These are phyloP conservation scores for Sclerotinia subarctica DNA, from an alignment of 2,329 filamentous ascomycete genomes.

Conservation along the genomic window DNA sequence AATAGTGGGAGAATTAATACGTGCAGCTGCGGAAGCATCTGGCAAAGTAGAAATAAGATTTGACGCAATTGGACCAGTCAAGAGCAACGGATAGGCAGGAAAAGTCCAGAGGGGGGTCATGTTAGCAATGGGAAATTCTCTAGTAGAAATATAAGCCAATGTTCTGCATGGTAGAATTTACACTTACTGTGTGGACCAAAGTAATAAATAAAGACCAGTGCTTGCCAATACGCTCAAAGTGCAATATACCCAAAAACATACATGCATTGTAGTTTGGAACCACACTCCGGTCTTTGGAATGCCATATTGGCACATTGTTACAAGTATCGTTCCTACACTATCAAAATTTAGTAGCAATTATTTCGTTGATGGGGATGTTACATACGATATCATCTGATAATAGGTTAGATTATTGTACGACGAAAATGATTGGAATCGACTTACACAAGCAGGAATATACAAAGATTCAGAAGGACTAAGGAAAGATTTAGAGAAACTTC, in stretches of 20 bases:
- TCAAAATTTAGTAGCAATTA: constrained; percentile 24
- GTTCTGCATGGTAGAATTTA: neutral
- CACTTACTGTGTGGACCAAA: constrained; percentile 60
- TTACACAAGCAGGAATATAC: constrained; percentile 67
- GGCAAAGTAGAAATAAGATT: constrained; percentile 46
- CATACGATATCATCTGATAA: constrained; percentile 46
- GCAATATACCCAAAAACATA: constrained; percentile 73
- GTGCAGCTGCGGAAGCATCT: constrained; percentile 37
- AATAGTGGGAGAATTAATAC: constrained; percentile 46
- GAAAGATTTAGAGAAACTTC: constrained; percentile 69
- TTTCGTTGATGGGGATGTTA: neutral
- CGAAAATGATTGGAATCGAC: constrained; percentile 28
- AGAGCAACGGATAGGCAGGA: constrained; percentile 75
- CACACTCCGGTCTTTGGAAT: constrained; percentile 59
- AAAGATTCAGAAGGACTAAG: constrained; percentile 74
- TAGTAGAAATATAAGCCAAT: constrained; percentile 28
- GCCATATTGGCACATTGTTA: constrained; percentile 77
- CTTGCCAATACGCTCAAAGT: constrained; percentile 65
- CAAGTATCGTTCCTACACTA: constrained; percentile 71
- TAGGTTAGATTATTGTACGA: constrained; percentile 26
- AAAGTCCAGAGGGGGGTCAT: constrained; percentile 93
- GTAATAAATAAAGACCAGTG: constrained; percentile 68
- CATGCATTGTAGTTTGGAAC: constrained; percentile 57
- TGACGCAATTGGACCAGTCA: constrained; percentile 68
- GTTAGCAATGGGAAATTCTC: constrained; percentile 63